Conservation (phyloP, 495 filamentous ascomycete species). For the Aspergillus mulundensis region DNA sequence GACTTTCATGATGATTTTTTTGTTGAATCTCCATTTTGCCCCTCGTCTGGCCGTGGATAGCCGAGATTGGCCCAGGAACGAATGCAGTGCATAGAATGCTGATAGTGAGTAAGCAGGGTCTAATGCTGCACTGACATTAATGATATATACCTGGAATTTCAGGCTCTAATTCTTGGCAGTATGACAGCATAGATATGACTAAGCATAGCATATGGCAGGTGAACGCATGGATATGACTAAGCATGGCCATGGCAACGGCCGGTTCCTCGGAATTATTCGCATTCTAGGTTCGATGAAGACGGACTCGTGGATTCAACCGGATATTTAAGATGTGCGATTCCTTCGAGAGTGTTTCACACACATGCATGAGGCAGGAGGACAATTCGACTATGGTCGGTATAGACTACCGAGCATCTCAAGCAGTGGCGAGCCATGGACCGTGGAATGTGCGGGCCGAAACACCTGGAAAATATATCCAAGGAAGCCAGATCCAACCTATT, state of each 20-base stretch:
- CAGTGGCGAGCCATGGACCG: not conserved
- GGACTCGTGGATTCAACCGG: no score
- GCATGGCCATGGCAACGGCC: not conserved
- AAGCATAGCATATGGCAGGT: not conserved
- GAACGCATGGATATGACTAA: not conserved
- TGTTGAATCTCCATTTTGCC: conserved; percentile 3
- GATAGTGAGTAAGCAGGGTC: not conserved
- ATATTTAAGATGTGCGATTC: no score
- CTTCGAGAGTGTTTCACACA: not conserved
- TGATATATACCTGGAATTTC: not conserved
- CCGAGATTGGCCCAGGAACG: not conserved
- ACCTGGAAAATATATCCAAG: not conserved
- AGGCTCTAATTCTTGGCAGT: not conserved
- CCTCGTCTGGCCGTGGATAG: conserved; percentile 4
- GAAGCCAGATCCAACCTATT: not conserved
- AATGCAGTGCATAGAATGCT: not conserved
- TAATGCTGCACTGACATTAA: not conserved
- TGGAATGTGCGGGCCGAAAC: not conserved
- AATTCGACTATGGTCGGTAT: not conserved
- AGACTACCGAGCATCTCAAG: not conserved
- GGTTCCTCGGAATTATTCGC: no score
- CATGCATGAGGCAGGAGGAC: not conserved
- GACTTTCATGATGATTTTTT: not conserved
- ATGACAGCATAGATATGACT: not conserved
- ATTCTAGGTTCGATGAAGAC: no score